phyloP scores from a whole-genome alignment of 257 asterid genomes.

The Rauvolfia tetraphylla region DNA sequence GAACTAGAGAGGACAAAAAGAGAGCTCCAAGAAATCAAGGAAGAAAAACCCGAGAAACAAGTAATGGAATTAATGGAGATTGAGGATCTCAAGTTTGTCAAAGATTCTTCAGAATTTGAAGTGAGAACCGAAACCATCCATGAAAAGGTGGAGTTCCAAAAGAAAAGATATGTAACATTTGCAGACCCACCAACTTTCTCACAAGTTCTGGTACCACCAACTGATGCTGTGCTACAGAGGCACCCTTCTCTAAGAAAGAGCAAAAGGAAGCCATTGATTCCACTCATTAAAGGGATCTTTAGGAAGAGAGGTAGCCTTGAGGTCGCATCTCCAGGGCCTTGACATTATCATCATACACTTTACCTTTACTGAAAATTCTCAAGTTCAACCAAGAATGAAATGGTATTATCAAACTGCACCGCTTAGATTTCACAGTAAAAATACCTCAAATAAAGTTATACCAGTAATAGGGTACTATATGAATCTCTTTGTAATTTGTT shows the following conservation, averaged over 20 bases:
- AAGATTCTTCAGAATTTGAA: slow-evolving; percentile 28
- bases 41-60: slow-evolving; percentile 15
- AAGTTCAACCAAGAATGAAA: not conserved
- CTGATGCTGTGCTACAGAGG: slow-evolving; percentile 42
- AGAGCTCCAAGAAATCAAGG: slow-evolving; percentile 50
- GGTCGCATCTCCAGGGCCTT: slow-evolving; percentile 27
- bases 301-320: slow-evolving; percentile 32
- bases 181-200: slow-evolving; percentile 43
- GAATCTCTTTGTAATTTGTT: not conserved
- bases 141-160: slow-evolving; percentile 35
- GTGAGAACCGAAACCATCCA: slow-evolving; percentile 17
- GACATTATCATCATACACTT: not conserved
- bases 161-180: slow-evolving; percentile 64
- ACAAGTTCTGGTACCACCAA: slow-evolving; percentile 32
- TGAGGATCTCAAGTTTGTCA: slow-evolving; percentile 50
- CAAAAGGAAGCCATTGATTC: slow-evolving; percentile 51
- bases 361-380: not conserved
- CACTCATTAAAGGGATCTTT: slow-evolving; percentile 26
- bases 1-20: slow-evolving; percentile 61
- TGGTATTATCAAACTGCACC: not conserved
- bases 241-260: slow-evolving; percentile 67
- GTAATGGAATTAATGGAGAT: slow-evolving; percentile 22
- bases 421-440: not conserved
- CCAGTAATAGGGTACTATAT: not conserved
- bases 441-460: not conserved